phyloP scores from a whole-genome alignment of 2,329 filamentous ascomycete genomes.

The Colletotrichum endophyticum region DNA sequence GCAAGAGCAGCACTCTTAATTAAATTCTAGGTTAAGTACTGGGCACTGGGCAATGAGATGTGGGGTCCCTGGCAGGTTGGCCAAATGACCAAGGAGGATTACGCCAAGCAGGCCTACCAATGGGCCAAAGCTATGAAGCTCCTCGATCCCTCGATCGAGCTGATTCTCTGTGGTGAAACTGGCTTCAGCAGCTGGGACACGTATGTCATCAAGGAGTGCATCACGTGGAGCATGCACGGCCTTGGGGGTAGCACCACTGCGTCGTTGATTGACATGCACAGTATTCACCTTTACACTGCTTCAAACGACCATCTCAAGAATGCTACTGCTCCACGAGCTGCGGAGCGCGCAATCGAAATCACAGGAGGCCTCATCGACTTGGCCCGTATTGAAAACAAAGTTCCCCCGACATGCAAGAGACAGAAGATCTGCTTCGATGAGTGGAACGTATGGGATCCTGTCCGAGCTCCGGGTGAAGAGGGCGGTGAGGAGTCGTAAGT shows the following conservation, averaged over 20 bases:
- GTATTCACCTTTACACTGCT: slow-evolving; percentile 79
- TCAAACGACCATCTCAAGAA: slow-evolving; percentile 52
- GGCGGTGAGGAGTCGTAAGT: slow-evolving; percentile 69
- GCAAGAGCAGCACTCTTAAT: background rate
- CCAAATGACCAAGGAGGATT: slow-evolving; percentile 72
- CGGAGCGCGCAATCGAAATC: slow-evolving; percentile 77
- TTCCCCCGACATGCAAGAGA: slow-evolving; percentile 62
- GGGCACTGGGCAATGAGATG: slow-evolving; percentile 81
- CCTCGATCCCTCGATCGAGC: slow-evolving; percentile 70
- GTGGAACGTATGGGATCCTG: slow-evolving; percentile 84
- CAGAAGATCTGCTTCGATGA: slow-evolving; percentile 83
- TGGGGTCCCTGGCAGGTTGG: slow-evolving; percentile 73
- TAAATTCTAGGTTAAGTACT: slow-evolving; percentile 71
- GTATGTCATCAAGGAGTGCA: slow-evolving; percentile 73
- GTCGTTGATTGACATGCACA: slow-evolving; percentile 76
- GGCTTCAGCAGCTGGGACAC: slow-evolving; percentile 75
- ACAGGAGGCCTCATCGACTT: slow-evolving; percentile 73
- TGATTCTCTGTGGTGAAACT: slow-evolving; percentile 78
- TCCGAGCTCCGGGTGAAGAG: slow-evolving; percentile 70
- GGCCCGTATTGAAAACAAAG: slow-evolving; percentile 71
- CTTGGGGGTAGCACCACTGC: slow-evolving; percentile 35
- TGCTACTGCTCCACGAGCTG: slow-evolving; percentile 66
- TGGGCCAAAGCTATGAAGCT: slow-evolving; percentile 76
- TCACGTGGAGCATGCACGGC: slow-evolving; percentile 43
- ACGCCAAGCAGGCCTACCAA: slow-evolving; percentile 71